Percentiles rank a stretch among this genome's conserved stretches.
Conservation (phyloP, 345 rosid species). For the Linum lewisii region DNA sequence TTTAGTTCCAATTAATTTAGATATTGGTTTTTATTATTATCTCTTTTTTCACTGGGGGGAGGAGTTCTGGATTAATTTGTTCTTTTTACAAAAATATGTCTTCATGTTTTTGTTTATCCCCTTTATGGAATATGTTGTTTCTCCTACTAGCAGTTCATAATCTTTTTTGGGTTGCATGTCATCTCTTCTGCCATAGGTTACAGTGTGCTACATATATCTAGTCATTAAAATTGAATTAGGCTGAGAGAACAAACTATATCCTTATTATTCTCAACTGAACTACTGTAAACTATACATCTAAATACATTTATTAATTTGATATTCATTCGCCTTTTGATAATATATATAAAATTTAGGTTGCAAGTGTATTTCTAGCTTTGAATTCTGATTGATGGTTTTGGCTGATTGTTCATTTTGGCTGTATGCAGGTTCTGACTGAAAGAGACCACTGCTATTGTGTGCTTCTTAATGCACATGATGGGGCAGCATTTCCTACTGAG, state of each 20-base stretch:
- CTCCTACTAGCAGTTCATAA: background rate
- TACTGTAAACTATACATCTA: no score
- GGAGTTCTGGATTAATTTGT: background rate
- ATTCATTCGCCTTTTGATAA: no score
- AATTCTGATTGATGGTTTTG: background rate
- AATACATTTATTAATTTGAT: no score
- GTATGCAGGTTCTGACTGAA: slow-evolving; percentile 68
- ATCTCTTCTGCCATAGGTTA: background rate
- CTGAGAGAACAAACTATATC: no score
- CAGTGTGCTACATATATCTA: background rate
- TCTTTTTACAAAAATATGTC: background rate
- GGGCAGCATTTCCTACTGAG: slow-evolving; percentile 80
- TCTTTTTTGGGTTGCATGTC: background rate
- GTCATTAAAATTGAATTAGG: no score
- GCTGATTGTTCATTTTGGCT: background rate
- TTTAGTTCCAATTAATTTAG: background rate
- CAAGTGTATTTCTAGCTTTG: no score
- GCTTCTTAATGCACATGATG: slow-evolving; percentile 83
- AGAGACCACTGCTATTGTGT: slow-evolving; percentile 90
- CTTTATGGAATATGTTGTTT: background rate
- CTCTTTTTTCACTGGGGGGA: background rate
- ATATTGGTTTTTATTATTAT: background rate
- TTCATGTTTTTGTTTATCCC: background rate
- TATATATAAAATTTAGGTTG: no score
- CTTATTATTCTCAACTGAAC: no score